Percentiles rank a stretch among this genome's conserved stretches.
Evolutionary conservation across 495 filamentous ascomycete genomes (phyloP).

Genomic region (Aspergillus hancockii): DNA sequence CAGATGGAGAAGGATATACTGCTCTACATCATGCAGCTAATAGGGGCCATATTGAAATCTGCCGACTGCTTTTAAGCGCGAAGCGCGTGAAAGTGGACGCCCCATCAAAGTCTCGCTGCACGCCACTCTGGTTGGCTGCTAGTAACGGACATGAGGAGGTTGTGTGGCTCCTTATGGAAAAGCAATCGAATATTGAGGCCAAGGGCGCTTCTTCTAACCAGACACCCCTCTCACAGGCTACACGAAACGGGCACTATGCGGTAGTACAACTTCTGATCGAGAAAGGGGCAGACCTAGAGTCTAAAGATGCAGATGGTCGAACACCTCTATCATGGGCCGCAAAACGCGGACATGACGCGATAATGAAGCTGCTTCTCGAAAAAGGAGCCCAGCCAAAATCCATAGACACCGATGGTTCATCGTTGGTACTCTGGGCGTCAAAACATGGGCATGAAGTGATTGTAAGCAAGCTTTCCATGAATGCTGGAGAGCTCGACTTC

Average conservation of each 20-base stretch:
- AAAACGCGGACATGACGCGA: neutral
- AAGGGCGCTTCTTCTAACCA: neutral
- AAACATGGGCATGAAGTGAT: too few relatives aligned
- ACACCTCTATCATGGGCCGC: neutral
- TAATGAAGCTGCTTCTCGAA: neutral
- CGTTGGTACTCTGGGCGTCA: too few relatives aligned
- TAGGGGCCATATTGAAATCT: too few relatives aligned
- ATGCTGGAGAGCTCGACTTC: neutral
- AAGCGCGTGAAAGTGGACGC: too few relatives aligned
- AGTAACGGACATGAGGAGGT: neutral
- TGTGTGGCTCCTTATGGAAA: neutral
- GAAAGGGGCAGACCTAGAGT: neutral
- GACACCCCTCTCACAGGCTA: neutral
- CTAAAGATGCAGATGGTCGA: neutral
- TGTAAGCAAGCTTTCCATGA: neutral
- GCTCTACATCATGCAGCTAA: too few relatives aligned
- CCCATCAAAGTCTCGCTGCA: too few relatives aligned
- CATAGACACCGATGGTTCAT: too few relatives aligned
- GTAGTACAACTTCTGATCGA: neutral
- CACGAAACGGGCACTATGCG: neutral
- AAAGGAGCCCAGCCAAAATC: too few relatives aligned
- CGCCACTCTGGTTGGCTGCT: slow-evolving; percentile 4
- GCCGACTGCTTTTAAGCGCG: too few relatives aligned
- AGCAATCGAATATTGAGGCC: slow-evolving; percentile 2
- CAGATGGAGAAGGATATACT: too few relatives aligned